Conservation (phyloP, 179 eudicot genomes). For the Carnegiea gigantea region DNA sequence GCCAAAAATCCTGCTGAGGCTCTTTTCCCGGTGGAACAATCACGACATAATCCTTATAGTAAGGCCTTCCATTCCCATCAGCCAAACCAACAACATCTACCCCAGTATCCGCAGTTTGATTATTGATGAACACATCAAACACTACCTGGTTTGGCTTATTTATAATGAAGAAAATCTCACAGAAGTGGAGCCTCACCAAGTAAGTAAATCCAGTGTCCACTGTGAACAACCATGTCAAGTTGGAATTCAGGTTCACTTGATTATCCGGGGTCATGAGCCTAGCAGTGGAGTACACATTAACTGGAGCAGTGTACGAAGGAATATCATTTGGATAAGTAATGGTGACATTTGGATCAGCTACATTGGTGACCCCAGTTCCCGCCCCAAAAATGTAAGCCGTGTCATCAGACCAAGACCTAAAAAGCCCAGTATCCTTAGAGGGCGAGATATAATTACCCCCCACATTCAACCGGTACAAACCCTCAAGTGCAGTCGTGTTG, state of each 20-base stretch:
- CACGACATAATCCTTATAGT: conserved; percentile 53
- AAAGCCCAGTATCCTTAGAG: conserved; percentile 65
- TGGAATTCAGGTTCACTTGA: conserved; percentile 46
- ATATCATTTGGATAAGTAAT: conserved; percentile 35
- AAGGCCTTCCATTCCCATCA: conserved; percentile 36
- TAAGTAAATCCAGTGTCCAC: conserved; percentile 74
- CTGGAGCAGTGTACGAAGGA: conserved; percentile 70
- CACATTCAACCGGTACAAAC: conserved; percentile 66
- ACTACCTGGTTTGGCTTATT: conserved; percentile 52
- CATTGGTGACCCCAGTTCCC: conserved; percentile 48
- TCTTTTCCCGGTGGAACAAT: conserved; percentile 36
- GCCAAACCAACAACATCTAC: conserved; percentile 59
- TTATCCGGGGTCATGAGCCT: conserved; percentile 65
- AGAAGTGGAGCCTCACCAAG: conserved; percentile 90
- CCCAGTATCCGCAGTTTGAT: conserved; percentile 49
- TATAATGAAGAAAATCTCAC: conserved; percentile 50
- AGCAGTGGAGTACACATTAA: conserved; percentile 63
- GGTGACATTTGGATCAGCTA: conserved; percentile 33
- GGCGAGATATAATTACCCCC: conserved; percentile 85
- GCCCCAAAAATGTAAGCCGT: conserved; percentile 61
- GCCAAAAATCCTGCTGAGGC: conserved; percentile 69
- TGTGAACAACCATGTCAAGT: conserved; percentile 70
- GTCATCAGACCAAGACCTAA: conserved; percentile 75
- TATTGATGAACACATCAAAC: conserved; percentile 58
- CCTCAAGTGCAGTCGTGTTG: conserved; percentile 75